These are phyloP conservation scores for Eucalyptus globulus DNA, from an alignment of 345 rosid species.

Conservation along the genomic window DNA sequence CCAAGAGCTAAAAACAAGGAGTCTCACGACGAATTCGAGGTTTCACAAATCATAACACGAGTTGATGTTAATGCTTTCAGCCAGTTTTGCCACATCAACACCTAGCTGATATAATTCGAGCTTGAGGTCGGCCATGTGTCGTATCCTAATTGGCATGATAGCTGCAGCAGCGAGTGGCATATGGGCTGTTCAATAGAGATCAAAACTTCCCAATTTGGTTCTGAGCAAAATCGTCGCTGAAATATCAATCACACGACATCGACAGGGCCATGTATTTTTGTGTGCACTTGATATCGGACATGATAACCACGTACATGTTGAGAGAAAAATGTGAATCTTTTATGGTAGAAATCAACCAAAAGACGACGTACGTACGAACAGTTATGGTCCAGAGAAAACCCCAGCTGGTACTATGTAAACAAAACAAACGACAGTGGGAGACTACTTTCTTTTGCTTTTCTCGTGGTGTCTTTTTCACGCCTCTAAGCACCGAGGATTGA, in stretches of 20 bases:
- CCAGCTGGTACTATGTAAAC: not conserved
- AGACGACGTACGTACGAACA: not conserved
- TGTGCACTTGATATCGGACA: not conserved
- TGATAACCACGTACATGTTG: not conserved
- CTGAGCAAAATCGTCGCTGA: not conserved
- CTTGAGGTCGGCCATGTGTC: not conserved
- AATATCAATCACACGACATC: not conserved
- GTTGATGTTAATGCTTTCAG: too few species aligned
- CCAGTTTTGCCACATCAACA: not conserved
- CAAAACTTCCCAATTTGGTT: not conserved
- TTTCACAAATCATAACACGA: not conserved
- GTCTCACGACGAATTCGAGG: not conserved
- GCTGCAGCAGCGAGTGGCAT: not conserved
- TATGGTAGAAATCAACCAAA: not conserved
- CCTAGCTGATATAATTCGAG: not conserved
- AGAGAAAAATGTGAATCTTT: not conserved
- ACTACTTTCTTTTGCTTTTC: not conserved
- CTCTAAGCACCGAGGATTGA: not conserved
- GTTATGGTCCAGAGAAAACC: not conserved
- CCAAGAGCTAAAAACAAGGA: not conserved
- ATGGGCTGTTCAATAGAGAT: not conserved
- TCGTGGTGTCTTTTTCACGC: not conserved
- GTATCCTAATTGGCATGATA: not conserved
- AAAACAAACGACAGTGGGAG: not conserved
- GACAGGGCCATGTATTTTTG: not conserved